phyloP scores from a whole-genome alignment of 2,329 filamentous ascomycete genomes.

The Talaromyces sp. region DNA sequence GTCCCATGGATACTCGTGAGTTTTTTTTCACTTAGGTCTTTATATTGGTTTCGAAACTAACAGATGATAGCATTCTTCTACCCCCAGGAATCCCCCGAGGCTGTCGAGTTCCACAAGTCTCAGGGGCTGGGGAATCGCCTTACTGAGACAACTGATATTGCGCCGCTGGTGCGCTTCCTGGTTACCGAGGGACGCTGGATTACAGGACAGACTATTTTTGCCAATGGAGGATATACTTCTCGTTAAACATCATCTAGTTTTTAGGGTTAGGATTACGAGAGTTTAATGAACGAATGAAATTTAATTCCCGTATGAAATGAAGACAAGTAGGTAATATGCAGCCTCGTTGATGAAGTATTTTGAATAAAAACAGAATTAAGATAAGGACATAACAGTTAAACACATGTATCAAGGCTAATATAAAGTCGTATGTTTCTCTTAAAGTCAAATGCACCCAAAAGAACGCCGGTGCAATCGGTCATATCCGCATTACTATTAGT shows the following conservation, averaged over 20 bases:
- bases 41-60: background rate
- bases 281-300: background rate
- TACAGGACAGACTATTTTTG: constrained; percentile 45
- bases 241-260: background rate
- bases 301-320: too few species aligned
- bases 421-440: background rate
- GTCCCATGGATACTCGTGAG: constrained; percentile 50
- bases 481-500: background rate
- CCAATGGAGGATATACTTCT: constrained; percentile 46
- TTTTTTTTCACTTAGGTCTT: background rate
- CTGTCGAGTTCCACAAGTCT: constrained; percentile 42
- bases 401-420: too few species aligned
- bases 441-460: background rate
- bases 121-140: constrained; percentile 39
- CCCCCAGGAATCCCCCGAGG: constrained; percentile 38
- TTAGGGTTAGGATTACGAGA: background rate
- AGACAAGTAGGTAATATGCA: background rate
- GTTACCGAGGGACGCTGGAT: constrained; percentile 43
- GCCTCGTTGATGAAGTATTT: background rate
- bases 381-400: background rate
- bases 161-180: constrained; percentile 42
- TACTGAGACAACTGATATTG: constrained; percentile 42
- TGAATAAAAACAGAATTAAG: background rate
- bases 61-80: constrained; percentile 39
- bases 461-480: background rate